Percentiles rank a stretch among this genome's conserved stretches.
Conservation (phyloP, 2,329 filamentous ascomycete genomes). For the Sporothrix inflata region DNA sequence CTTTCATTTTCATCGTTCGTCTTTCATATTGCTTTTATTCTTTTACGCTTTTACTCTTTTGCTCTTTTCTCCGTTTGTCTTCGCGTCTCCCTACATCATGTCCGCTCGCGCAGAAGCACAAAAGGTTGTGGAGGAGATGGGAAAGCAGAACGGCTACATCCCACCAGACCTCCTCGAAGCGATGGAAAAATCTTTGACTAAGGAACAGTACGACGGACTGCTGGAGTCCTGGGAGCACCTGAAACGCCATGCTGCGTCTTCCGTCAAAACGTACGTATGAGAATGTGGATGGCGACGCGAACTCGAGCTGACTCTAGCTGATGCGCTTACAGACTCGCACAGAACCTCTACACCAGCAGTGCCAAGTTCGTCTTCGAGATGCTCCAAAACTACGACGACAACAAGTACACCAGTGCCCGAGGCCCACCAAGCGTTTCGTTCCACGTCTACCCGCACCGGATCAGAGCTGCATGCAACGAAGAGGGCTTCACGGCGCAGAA, state of each 20-base stretch:
- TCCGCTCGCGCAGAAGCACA: slow-evolving; percentile 10
- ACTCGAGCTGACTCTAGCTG: not conserved
- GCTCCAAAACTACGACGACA: slow-evolving; percentile 57
- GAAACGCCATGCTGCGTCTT: slow-evolving; percentile 24
- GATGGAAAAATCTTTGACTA: not conserved
- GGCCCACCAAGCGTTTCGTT: slow-evolving; percentile 43
- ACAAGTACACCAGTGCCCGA: slow-evolving; percentile 42
- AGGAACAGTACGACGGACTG: not conserved
- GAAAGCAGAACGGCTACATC: not conserved
- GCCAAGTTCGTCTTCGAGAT: not conserved
- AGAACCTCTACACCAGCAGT: slow-evolving; percentile 36
- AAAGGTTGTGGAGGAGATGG: not conserved
- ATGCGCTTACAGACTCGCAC: slow-evolving; percentile 42
- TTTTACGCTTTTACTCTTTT: too few relatives aligned
- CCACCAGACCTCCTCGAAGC: not conserved
- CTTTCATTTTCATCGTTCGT: too few relatives aligned
- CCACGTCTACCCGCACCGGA: slow-evolving; percentile 41
- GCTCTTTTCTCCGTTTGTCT: too few relatives aligned
- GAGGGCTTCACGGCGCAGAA: slow-evolving; percentile 50
- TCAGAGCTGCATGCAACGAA: slow-evolving; percentile 56
- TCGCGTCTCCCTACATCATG: slow-evolving; percentile 7
- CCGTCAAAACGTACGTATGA: slow-evolving; percentile 36
- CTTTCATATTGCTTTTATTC: too few relatives aligned
- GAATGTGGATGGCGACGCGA: not conserved
- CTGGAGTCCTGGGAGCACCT: not conserved